Evolutionary conservation across 1,284 basidiomycete species (phyloP), one percentile per base, ranked within the genome.

Genomic region (Ustilago sp.): DNA sequence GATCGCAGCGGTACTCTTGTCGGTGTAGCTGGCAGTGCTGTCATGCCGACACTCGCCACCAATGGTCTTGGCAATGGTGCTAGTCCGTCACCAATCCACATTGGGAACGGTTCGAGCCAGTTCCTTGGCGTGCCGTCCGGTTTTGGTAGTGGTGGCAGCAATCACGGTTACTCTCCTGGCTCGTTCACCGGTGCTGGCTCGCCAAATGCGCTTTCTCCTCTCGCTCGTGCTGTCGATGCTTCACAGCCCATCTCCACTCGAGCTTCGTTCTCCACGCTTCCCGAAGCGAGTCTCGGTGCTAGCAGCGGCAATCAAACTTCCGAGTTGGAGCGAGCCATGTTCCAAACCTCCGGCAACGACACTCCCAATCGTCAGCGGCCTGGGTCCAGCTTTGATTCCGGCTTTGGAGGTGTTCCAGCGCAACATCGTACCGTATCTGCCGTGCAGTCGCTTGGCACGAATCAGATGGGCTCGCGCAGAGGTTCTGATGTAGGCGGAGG

Each of bases 1-100:
- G 81, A 83, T 55, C 73, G 80, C n/a, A 77, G 70, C 47, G 81
- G 80, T 2, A 64, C 71, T n/a, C 62, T 83, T 3, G 64, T 81
- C 3, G 77, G 70, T 15, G 68, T 73, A 6, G 76, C 68, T 19
- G 68, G 70, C 6, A 71, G 69, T 41, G 71, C 74, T 9, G 66
- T 64, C 32, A 70, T 69, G 34, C 63, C 65, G 34, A 68, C 53
- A 32, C 54, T 70, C 34, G 43, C 59, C 3, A 54, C 51, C 39
- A 57, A 60, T 35, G 50, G 41, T 19, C 53, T 58, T 31, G 58
- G 50, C 32, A 68, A 62, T 23, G 64, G 57, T 31, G 38, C 35
- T 2, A 31, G 35, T 12, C 38, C 56, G 6, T 12, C 43, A 6
- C 43, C 43, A 19, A 45, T 45, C 11, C 43, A 45, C n/a, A 45